Evolutionary conservation across 2,329 filamentous ascomycete species (phyloP), one percentile per base, ranked within the genome.

Genomic region (Exophiala oligosperma): DNA sequence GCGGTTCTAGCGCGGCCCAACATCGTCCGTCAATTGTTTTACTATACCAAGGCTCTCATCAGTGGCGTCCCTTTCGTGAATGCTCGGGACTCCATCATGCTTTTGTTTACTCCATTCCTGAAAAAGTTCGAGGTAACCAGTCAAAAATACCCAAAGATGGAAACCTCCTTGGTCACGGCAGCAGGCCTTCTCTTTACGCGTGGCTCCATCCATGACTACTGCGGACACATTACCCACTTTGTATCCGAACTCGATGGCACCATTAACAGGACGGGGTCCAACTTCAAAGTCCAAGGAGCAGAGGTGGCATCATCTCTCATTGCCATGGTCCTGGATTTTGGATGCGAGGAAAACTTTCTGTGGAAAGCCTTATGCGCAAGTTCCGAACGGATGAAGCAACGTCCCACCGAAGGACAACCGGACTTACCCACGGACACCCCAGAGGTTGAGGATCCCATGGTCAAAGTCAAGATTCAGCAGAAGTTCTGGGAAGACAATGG

Each of bases 1-100:
- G 93, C 92, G 0, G 84, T 86, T 1, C 70, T 87, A 21, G 82
- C 84, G 4, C 73, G 83, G 0, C 83, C 84, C 0, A 81, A 84
- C 62, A 72, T 78, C 46, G 71, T 85, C 1, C 81, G 81, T 47
- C 84, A 68, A 29, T 43, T 65, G 29, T 85, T 83, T 65, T 81
- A 82, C 60, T 87, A 86, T 64, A 77, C 77, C 2, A 83, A 83
- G 59, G 81, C 84, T 1, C 71, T 87, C 40, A 79, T 80, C 24
- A 81, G 78, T 63, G 73, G 81, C 2, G 75, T 79, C 37, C 79
- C 81, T 0, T 87, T 86, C 65, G 70, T 73, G 2, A 83, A 80
- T 67, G 80, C 84, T 14, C 74, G 77, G 12, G 81, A 85, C 35
- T 84, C 81, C 14, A 79, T 87, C 46, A 69, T 78, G 43, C 81